A percentile compares a stretch with the other conserved stretches of the same genome.
Conservation (phyloP, 495 filamentous ascomycete species). For the Chaetomium cochliodes region DNA sequence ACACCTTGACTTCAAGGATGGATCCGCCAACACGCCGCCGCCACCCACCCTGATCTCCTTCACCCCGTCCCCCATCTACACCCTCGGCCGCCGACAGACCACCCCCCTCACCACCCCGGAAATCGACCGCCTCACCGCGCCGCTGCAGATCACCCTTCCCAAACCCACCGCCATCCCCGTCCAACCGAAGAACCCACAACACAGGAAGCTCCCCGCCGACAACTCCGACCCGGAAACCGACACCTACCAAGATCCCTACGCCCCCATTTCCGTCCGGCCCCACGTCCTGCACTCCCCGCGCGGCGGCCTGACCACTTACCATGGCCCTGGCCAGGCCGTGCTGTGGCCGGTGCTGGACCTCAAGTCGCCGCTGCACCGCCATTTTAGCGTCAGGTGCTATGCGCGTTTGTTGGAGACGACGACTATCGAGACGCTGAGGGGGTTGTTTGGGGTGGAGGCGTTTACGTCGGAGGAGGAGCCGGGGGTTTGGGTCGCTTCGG, state of each 20-base stretch:
- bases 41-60: slow-evolving; percentile 78
- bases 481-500: slow-evolving; percentile 70
- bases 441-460: slow-evolving; percentile 55
- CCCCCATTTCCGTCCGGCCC: background rate
- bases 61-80: slow-evolving; percentile 82
- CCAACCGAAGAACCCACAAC: too few relatives aligned
- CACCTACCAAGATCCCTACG: too few relatives aligned
- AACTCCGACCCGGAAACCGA: too few relatives aligned
- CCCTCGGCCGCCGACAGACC: slow-evolving; percentile 80
- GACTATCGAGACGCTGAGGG: slow-evolving; percentile 60
- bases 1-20: slow-evolving; percentile 38
- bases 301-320: slow-evolving; percentile 91
- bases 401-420: slow-evolving; percentile 72
- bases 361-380: slow-evolving; percentile 35
- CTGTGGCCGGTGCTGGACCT: slow-evolving; percentile 86
- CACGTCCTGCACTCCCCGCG: slow-evolving; percentile 65
- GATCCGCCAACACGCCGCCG: slow-evolving; percentile 35
- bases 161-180: background rate
- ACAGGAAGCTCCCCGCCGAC: too few relatives aligned
- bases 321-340: slow-evolving; percentile 89
- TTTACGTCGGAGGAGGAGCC: slow-evolving; percentile 70
- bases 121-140: slow-evolving; percentile 37
- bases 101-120: slow-evolving; percentile 54
- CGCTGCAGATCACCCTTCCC: slow-evolving; percentile 36
- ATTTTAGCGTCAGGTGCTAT: slow-evolving; percentile 60